phyloP scores from a whole-genome alignment of 345 rosid genomes.

The Hibiscus tridactylites region DNA sequence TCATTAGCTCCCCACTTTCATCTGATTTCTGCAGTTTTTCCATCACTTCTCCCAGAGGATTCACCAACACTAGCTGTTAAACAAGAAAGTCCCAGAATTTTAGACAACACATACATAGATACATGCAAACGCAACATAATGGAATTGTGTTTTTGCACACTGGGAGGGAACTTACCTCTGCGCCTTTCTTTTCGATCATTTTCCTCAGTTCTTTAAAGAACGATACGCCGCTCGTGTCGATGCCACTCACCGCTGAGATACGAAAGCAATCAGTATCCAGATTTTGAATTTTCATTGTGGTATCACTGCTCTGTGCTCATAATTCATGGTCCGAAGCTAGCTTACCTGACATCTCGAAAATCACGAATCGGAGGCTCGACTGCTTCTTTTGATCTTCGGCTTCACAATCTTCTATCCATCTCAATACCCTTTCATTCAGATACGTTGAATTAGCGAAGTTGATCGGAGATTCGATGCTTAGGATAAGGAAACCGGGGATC shows the following conservation, averaged over 20 bases:
- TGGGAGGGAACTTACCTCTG: conserved; percentile 30
- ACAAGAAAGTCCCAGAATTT: background rate
- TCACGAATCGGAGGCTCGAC: conserved; percentile 43
- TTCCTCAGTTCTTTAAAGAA: conserved; percentile 59
- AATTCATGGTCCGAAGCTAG: background rate
- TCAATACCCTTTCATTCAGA: conserved; percentile 73
- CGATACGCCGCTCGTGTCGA: conserved; percentile 78
- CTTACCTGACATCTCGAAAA: conserved; percentile 74
- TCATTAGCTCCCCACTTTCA: conserved; percentile 28
- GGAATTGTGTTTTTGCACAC: background rate
- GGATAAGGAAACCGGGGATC: conserved; percentile 68
- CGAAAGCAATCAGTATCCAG: background rate
- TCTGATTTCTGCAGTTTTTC: conserved; percentile 72
- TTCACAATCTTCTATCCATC: conserved; percentile 86
- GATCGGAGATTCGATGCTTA: conserved; percentile 76
- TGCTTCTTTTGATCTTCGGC: conserved; percentile 40
- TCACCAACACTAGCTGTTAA: conserved; percentile 81
- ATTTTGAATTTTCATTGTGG: background rate
- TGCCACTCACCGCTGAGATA: conserved; percentile 59
- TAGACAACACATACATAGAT: background rate
- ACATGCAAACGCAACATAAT: background rate
- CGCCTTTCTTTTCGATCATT: conserved; percentile 43
- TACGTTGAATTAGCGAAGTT: conserved; percentile 81
- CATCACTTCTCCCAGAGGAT: conserved; percentile 80
- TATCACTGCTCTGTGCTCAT: background rate